Percentiles rank a stretch among this genome's conserved stretches.
phyloP scores from a whole-genome alignment of 805 yeast genomes.

The Candida pseudofarinosa region DNA sequence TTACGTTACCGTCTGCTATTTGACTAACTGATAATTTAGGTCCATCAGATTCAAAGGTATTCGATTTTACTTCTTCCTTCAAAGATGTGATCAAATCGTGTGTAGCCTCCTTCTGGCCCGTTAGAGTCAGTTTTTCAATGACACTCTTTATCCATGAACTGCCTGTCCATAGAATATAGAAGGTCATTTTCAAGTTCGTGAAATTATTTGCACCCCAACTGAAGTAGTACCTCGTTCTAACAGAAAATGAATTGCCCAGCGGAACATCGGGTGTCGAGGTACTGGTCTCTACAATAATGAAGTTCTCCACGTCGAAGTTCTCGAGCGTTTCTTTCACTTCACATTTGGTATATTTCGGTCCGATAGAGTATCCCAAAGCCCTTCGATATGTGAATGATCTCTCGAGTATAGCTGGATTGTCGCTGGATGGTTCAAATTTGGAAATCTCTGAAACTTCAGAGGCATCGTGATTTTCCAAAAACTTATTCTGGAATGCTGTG shows the following conservation, averaged over 20 bases:
- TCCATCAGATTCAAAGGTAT: slow-evolving; percentile 19
- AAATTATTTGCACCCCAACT: slow-evolving; percentile 69
- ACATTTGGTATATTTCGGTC: slow-evolving; percentile 89
- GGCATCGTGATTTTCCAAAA: slow-evolving; percentile 44
- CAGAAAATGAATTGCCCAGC: slow-evolving; percentile 77
- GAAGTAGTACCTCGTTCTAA: slow-evolving; percentile 65
- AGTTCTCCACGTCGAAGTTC: slow-evolving; percentile 47
- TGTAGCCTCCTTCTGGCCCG: slow-evolving; percentile 72
- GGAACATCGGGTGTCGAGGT: slow-evolving; percentile 93
- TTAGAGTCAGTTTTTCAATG: slow-evolving; percentile 76
- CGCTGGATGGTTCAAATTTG: slow-evolving; percentile 28
- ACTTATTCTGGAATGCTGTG: slow-evolving; percentile 32
- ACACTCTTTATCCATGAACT: slow-evolving; percentile 88
- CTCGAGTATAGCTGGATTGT: slow-evolving; percentile 36
- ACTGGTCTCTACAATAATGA: slow-evolving; percentile 56
- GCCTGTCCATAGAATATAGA: slow-evolving; percentile 83
- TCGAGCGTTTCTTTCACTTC: slow-evolving; percentile 57
- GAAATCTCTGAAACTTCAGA: slow-evolving; percentile 40
- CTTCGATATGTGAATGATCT: slow-evolving; percentile 66
- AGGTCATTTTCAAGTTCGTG: slow-evolving; percentile 63
- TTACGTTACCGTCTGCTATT: neutral
- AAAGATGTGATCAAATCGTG: slow-evolving; percentile 44
- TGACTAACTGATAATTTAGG: slow-evolving; percentile 6
- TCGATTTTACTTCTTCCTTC: slow-evolving; percentile 20
- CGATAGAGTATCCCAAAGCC: slow-evolving; percentile 75